Evolutionary conservation across 192 early-diverging fungal species (phyloP).

Genomic region (Backusella tarrabulga): DNA sequence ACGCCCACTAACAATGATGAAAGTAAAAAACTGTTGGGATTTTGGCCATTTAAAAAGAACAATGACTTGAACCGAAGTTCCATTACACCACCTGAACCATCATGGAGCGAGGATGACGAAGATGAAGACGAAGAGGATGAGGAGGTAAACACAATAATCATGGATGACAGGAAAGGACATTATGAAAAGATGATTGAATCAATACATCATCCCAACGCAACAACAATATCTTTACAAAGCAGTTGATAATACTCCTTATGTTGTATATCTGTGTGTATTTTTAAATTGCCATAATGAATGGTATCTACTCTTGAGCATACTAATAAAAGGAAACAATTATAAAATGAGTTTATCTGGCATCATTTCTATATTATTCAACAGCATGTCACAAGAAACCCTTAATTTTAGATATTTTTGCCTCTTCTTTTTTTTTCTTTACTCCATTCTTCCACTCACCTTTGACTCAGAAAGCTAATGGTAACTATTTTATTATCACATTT

Average conservation of each 20-base stretch:
- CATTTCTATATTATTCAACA: no score
- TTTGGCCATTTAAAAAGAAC: slow-evolving; percentile 18
- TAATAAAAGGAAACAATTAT: no score
- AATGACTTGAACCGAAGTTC: not conserved
- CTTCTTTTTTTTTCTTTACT: no score
- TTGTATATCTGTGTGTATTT: not conserved
- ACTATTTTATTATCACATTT: no score
- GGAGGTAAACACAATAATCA: not conserved
- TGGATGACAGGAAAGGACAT: not conserved
- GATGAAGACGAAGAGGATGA: not conserved
- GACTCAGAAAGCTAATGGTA: no score
- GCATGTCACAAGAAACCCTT: no score
- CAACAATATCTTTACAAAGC: not conserved
- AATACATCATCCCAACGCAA: not conserved
- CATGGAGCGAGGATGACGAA: slow-evolving; percentile 18
- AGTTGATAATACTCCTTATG: not conserved
- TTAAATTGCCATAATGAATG: no score
- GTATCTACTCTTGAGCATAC: no score
- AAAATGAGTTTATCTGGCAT: no score
- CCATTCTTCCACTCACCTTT: no score
- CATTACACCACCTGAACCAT: not conserved
- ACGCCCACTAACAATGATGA: not conserved
- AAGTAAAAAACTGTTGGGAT: slow-evolving; percentile 1
- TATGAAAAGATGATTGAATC: not conserved
- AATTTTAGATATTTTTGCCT: no score